phyloP scores from a whole-genome alignment of 108 stramenopile genomes.

The Cyclotella choctawhatcheeana region DNA sequence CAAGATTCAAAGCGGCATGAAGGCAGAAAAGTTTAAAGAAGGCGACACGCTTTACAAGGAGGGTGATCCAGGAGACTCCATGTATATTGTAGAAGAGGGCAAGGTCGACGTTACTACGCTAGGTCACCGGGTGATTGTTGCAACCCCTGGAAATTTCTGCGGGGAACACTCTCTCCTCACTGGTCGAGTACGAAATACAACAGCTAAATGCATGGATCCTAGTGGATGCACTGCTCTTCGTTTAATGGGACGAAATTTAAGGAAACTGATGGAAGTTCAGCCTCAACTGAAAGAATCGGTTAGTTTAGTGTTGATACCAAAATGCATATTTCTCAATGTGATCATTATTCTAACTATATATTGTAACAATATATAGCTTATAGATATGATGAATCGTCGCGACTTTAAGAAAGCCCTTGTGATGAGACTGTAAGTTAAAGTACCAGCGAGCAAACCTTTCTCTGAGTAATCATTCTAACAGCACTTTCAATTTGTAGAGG shows the following conservation, averaged over 20 bases:
- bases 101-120: constrained; percentile 48
- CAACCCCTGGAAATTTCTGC: constrained; percentile 67
- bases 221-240: constrained; percentile 63
- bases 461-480: background rate
- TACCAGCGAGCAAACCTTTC: too few species aligned
- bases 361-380: too few species aligned
- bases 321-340: too few species aligned
- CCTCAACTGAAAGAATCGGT: constrained; percentile 64
- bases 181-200: constrained; percentile 65
- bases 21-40: constrained; percentile 32
- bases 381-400: constrained; percentile 74
- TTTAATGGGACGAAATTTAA: constrained; percentile 63
- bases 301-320: too few species aligned
- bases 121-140: constrained; percentile 57
- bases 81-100: constrained; percentile 72
- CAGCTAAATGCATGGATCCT: constrained; percentile 57
- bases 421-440: constrained; percentile 30
- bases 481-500: background rate
- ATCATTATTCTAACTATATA: too few species aligned
- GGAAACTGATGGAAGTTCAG: constrained; percentile 60
- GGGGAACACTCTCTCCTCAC: constrained; percentile 80
- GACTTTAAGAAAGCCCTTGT: constrained; percentile 89
- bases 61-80: constrained; percentile 63
- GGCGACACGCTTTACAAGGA: constrained; percentile 59
- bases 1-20: constrained; percentile 71